These are phyloP conservation scores for Hypoxylon sp. DNA, from an alignment of 2,329 filamentous ascomycete species.

Conservation along the genomic window DNA sequence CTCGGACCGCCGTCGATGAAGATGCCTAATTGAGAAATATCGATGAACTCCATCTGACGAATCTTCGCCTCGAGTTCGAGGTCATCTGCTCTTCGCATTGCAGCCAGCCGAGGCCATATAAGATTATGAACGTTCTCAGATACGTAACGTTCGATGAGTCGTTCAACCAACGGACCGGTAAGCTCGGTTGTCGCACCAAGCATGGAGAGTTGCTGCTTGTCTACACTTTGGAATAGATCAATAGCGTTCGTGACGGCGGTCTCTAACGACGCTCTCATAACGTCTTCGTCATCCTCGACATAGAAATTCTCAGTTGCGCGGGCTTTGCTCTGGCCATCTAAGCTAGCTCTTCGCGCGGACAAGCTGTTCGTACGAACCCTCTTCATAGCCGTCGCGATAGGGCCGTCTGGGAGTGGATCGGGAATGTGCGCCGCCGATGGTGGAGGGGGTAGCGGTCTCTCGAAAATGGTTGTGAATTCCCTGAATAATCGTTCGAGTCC, in stretches of 20 bases:
- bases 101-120: slow-evolving; percentile 82
- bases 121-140: slow-evolving; percentile 91
- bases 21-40: slow-evolving; percentile 94
- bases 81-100: slow-evolving; percentile 82
- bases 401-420: slow-evolving; percentile 65
- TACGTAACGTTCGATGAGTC: slow-evolving; percentile 93
- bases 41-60: slow-evolving; percentile 89
- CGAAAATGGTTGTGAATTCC: slow-evolving; percentile 86
- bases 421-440: slow-evolving; percentile 68
- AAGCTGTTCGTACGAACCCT: slow-evolving; percentile 62
- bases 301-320: slow-evolving; percentile 71
- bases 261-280: slow-evolving; percentile 88
- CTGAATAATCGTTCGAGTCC: slow-evolving; percentile 89
- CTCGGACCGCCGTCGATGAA: slow-evolving; percentile 78
- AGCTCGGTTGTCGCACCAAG: slow-evolving; percentile 92
- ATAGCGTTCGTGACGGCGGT: slow-evolving; percentile 93
- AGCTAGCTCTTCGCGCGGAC: slow-evolving; percentile 45
- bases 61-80: slow-evolving; percentile 88
- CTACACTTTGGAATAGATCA: slow-evolving; percentile 93
- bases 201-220: slow-evolving; percentile 92
- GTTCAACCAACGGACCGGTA: slow-evolving; percentile 89
- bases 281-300: slow-evolving; percentile 88
- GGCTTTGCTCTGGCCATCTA: slow-evolving; percentile 50
- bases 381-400: slow-evolving; percentile 63
- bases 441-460: slow-evolving; percentile 81